Evolutionary conservation across 2,329 filamentous ascomycete genomes (phyloP), one percentile per base, ranked within the genome.

Genomic region (Amylocarpus encephaloides): DNA sequence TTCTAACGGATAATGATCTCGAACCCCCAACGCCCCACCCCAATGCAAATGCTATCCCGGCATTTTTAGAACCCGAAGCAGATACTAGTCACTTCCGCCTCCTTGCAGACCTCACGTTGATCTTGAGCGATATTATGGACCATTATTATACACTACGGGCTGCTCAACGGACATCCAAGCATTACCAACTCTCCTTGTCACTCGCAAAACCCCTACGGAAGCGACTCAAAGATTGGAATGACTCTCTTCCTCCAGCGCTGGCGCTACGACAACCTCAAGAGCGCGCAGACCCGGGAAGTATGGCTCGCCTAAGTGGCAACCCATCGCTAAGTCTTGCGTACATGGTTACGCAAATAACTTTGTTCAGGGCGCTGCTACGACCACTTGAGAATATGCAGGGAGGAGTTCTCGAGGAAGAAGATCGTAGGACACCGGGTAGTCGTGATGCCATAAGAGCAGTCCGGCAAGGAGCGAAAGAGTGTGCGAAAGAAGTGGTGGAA

Each of bases 261-360:
- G 52, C 54, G 11, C 49, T 59, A 10, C 55, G 58, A 11, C 59
- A 60, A 12, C 41, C 54, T 7, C 22, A 26, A 9, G 58, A 64
- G 9, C 42, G 54, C 3, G 41, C 56, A 4, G 62, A 64, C 32
- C 58, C 54, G 10, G 36, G 54, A 39, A 59, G 61, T 12, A 55
- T 59, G 48, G 46, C 56, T 19, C 48, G 58, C 43, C 51, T 66
- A 0, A 62, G 61, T 19, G 64, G 63, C 2, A 66, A 66, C 39
- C 58, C 62, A 2, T 64, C 64, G 5, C 55, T 67, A 1, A 59
- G 59, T n/a, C 48, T 68, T 18, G 63, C 64, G 1, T 67, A 67
- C 34, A 64, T 67, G 7, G 61, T 67, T 10, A 64, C 65, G 6
- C 64, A 63, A 6, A 67, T 68, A 64, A 67, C 62, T 5, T 56